phyloP scores from a whole-genome alignment of 179 eudicot species.

The Sideroxylon spinosum region DNA sequence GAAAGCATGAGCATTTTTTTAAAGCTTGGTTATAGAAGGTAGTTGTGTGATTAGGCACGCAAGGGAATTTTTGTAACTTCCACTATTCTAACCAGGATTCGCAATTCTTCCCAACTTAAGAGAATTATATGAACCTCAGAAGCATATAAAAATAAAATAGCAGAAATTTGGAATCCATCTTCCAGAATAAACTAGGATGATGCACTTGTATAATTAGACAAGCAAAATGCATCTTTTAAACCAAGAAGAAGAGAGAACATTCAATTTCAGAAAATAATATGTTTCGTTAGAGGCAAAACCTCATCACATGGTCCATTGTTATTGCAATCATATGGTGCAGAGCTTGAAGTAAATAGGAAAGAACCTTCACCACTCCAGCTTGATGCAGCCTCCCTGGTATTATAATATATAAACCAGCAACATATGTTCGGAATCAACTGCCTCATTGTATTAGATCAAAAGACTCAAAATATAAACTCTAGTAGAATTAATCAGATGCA shows the following conservation, averaged over 20 bases:
- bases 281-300: conserved; percentile 36
- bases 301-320: conserved; percentile 84
- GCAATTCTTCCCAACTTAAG: background rate
- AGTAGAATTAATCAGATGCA: background rate
- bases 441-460: background rate
- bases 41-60: background rate
- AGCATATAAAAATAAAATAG: background rate
- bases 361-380: conserved; percentile 82
- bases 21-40: background rate
- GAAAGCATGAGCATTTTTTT: background rate
- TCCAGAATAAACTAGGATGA: background rate
- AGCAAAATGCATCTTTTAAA: background rate
- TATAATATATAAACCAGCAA: conserved; percentile 13
- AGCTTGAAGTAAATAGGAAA: conserved; percentile 88
- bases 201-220: background rate
- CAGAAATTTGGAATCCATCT: background rate
- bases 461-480: background rate
- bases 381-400: conserved; percentile 59
- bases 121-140: background rate
- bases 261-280: background rate
- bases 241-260: background rate
- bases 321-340: conserved; percentile 70
- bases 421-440: background rate
- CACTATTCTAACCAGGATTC: background rate
- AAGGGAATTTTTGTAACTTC: background rate